Evolutionary conservation across 1,139 yeast species (phyloP).

Genomic region (Zygosaccharomyces sapae): DNA sequence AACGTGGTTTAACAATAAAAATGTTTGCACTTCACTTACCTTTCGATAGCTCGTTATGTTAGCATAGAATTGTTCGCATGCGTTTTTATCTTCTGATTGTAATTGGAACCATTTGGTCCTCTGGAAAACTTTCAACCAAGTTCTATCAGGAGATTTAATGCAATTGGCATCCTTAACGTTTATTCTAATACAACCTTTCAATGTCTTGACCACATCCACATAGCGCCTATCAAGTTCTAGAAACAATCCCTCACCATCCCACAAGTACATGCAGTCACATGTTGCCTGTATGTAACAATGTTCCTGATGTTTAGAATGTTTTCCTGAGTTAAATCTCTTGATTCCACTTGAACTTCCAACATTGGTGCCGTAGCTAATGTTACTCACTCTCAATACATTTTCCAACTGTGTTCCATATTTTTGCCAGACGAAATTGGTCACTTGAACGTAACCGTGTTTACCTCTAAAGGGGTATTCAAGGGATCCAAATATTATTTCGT

Average conservation of each 20-base stretch:
- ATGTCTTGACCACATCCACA: slow-evolving; percentile 13
- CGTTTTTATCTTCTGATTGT: slow-evolving; percentile 9
- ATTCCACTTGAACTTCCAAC: slow-evolving; percentile 2
- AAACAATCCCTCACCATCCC: slow-evolving; percentile 20
- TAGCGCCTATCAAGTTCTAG: slow-evolving; percentile 19
- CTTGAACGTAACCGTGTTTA: slow-evolving; percentile 15
- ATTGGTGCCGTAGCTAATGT: slow-evolving; percentile 9
- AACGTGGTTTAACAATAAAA: slow-evolving; percentile 19
- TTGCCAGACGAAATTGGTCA: slow-evolving; percentile 15
- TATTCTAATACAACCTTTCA: slow-evolving; percentile 17
- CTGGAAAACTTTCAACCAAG: slow-evolving; percentile 10
- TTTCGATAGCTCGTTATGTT: slow-evolving; percentile 18
- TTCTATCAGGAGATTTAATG: slow-evolving; percentile 5
- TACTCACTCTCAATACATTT: slow-evolving; percentile 3
- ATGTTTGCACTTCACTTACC: slow-evolving; percentile 26
- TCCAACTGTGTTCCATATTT: slow-evolving; percentile 11
- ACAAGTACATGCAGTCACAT: slow-evolving; percentile 18
- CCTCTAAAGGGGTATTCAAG: slow-evolving; percentile 20
- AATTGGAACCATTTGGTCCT: slow-evolving; percentile 19
- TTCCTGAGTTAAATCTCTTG: background rate
- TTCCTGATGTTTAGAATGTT: background rate
- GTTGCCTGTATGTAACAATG: slow-evolving; percentile 18
- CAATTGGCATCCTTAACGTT: slow-evolving; percentile 9
- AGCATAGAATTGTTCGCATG: slow-evolving; percentile 11
- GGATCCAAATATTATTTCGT: slow-evolving; percentile 18